Evolutionary conservation across 108 stramenopile genomes (phyloP), one percentile per base, ranked within the genome.

Genomic region (Schizochytrium sp.): DNA sequence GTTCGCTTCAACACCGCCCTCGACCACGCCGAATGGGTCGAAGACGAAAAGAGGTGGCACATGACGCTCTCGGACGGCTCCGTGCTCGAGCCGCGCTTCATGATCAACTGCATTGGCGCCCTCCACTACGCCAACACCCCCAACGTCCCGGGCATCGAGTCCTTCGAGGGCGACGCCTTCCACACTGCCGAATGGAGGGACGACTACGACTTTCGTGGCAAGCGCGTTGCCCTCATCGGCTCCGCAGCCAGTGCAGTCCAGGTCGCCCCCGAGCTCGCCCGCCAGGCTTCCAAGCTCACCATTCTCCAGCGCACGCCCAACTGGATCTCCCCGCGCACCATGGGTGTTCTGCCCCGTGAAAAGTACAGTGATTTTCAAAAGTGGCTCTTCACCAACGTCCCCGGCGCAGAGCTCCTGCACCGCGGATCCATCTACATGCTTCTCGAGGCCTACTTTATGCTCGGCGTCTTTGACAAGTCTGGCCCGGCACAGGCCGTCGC

Each of bases 401-500:
- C 76, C 19, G 48, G 45, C 45, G 76, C 76, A 43, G 76, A 83
- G 76, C 45, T 53, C 19, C 12, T 53, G 1, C 76, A 83, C 51
- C 76, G 76, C n/a, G 45, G 45, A 6, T 47, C 48, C n/a, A 83
- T 83, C n/a, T 83, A 83, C 76, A 47, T 83, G 48, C n/a, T 53
- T 12, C 12, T 83, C 14, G 76, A 83, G 76, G 45, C 76, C 16
- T 53, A 53, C 76, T 83, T 83, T 83, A n/a, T 47, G 76, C 76
- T 83, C 51, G 76, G 76, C 76, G 76, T 83, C 45, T 83, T 83
- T 53, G 76, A 83, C 51, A 83, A 53, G 76, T 47, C 48, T 55
- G 76, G 76, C 48, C 51, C 76, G 25, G 76, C 48, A 10, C 76
- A 83, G 76, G 28, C 48, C 0, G 25, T 83, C 14, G 76, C 76